Conservation (phyloP, 2,329 filamentous ascomycete species). For the Pseudocercospora fijiensis region DNA sequence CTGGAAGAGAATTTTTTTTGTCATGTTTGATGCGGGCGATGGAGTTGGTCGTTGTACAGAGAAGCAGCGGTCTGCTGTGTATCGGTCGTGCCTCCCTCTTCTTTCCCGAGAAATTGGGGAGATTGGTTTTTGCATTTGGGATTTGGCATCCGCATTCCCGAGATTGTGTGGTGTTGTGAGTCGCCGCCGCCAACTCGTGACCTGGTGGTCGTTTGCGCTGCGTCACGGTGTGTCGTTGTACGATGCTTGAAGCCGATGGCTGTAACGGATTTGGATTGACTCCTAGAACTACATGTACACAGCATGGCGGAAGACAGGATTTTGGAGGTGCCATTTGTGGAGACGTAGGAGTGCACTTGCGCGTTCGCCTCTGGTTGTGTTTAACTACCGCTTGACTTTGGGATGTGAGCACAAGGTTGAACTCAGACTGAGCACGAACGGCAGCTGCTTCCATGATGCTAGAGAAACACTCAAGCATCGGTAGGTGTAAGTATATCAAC, state of each 20-base stretch:
- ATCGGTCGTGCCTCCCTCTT: too few species aligned
- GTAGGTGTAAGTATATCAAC: too few species aligned
- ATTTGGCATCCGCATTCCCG: not conserved
- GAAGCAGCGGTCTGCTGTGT: not conserved
- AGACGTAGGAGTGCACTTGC: too few species aligned
- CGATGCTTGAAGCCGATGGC: not conserved
- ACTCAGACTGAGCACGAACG: not conserved
- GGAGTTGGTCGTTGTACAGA: not conserved
- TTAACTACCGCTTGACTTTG: not conserved
- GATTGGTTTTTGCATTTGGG: not conserved
- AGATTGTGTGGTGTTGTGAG: not conserved
- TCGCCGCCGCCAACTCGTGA: too few species aligned
- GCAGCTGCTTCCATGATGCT: not conserved
- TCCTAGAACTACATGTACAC: too few species aligned
- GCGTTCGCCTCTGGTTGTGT: not conserved
- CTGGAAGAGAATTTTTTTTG: not conserved
- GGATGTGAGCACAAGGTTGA: not conserved
- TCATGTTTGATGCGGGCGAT: not conserved
- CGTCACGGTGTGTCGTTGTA: not conserved
- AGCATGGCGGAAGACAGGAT: not conserved
- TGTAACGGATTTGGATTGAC: not conserved
- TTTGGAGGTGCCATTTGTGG: not conserved
- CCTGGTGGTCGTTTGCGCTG: not conserved
- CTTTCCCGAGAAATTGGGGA: not conserved
- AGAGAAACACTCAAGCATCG: not conserved